These are phyloP conservation scores for Eucalyptus dawsonii DNA, from an alignment of 345 rosid species.

Conservation along the genomic window DNA sequence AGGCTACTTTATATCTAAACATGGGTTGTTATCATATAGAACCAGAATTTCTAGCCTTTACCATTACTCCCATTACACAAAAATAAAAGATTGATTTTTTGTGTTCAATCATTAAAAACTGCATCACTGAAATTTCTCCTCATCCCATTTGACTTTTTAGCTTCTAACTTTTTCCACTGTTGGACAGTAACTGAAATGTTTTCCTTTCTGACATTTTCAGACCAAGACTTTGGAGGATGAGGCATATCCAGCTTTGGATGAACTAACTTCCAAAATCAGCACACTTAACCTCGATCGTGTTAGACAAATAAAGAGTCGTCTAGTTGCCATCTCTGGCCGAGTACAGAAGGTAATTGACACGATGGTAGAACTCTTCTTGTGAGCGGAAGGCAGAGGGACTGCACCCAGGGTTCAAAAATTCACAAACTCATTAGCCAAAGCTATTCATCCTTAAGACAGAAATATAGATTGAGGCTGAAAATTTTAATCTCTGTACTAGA, in stretches of 20 bases:
- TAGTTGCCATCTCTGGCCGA: slow-evolving; percentile 55
- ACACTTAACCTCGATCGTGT: slow-evolving; percentile 66
- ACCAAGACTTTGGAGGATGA: slow-evolving; percentile 54
- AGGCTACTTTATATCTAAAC: neutral
- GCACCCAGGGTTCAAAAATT: neutral
- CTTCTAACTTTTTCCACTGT: neutral
- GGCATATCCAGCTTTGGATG: slow-evolving; percentile 81
- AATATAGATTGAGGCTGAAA: neutral
- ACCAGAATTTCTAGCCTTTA: neutral
- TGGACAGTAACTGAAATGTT: neutral
- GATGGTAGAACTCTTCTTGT: neutral
- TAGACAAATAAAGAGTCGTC: slow-evolving; percentile 69
- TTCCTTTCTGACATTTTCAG: slow-evolving; percentile 1
- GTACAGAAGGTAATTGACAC: slow-evolving; percentile 53
- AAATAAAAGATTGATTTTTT: neutral
- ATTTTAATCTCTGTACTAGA: neutral
- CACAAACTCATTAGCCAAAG: neutral
- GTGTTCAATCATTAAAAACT: neutral
- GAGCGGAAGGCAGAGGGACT: neutral
- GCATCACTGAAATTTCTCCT: neutral
- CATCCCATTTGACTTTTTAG: neutral
- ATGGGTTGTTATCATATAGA: neutral
- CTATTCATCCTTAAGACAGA: neutral
- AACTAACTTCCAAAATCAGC: slow-evolving; percentile 69
- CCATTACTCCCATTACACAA: neutral